These are phyloP conservation scores for Puccinia horiana DNA, from an alignment of 1,284 basidiomycete genomes.

Conservation along the genomic window DNA sequence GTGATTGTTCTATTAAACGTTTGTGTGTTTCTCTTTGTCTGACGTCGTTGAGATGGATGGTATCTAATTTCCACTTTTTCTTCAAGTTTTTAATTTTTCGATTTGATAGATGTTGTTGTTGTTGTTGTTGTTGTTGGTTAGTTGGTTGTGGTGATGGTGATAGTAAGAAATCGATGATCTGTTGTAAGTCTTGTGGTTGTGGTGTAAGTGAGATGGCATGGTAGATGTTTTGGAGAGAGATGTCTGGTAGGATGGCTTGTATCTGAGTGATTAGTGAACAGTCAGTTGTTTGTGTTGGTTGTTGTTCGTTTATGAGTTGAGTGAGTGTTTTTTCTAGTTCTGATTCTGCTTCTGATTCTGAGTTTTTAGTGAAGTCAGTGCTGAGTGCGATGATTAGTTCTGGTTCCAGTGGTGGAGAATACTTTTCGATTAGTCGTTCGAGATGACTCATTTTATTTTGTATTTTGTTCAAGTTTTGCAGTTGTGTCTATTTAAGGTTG, in stretches of 20 bases:
- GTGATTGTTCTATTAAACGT: neutral
- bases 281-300: neutral
- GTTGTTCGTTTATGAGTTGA: neutral
- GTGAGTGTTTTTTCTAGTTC: neutral
- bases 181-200: neutral
- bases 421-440: slow-evolving; percentile 9
- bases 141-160: neutral
- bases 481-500: too few species aligned
- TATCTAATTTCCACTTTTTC: neutral
- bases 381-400: slow-evolving; percentile 13
- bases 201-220: neutral
- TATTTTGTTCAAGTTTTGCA: too few species aligned
- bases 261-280: neutral
- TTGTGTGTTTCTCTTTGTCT: slow-evolving; percentile 5
- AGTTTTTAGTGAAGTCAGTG: slow-evolving; percentile 2
- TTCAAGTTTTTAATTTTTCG: neutral
- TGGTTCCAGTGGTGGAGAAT: slow-evolving; percentile 24
- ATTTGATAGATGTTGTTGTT: neutral
- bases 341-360: neutral
- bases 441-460: neutral
- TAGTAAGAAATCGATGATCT: neutral
- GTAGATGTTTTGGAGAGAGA: neutral
- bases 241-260: neutral
- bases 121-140: neutral
- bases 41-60: slow-evolving; percentile 25